phyloP scores from a whole-genome alignment of 2,329 filamentous ascomycete species.

The Trichophyton schoenleinii region DNA sequence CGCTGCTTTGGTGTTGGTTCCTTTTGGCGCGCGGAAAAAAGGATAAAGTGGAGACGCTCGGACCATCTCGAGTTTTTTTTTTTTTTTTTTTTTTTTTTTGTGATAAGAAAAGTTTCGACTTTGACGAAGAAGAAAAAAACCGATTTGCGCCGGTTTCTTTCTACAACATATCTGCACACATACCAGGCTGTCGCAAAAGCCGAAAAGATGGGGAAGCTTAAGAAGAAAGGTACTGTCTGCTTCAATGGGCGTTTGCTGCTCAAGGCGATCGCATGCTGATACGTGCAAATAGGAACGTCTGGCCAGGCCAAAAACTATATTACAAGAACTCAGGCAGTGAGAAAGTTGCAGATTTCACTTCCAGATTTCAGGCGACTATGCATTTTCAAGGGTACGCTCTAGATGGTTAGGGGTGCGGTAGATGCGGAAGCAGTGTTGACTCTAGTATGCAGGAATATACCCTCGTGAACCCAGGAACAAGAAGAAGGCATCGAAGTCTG shows the following conservation, averaged over 20 bases:
- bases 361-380: constrained; percentile 96
- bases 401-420: background rate
- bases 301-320: constrained; percentile 98
- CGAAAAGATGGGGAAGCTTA: constrained; percentile 58
- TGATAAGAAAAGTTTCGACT: background rate
- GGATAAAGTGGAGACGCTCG: constrained; percentile 8
- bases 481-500: constrained; percentile 89
- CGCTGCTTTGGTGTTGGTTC: background rate
- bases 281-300: constrained; percentile 49
- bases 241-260: constrained; percentile 5
- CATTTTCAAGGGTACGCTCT: constrained; percentile 73
- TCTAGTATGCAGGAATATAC: constrained; percentile 56
- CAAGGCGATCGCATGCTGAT: background rate
- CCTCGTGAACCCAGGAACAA: constrained; percentile 91
- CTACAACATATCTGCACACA: background rate
- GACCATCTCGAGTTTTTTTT: constrained; percentile 10
- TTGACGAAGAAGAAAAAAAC: constrained; percentile 20
- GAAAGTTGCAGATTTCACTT: constrained; percentile 93
- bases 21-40: background rate
- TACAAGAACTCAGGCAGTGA: constrained; percentile 89
- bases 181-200: background rate
- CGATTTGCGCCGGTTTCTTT: background rate
- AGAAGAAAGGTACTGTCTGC: constrained; percentile 61
- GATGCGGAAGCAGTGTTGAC: background rate
- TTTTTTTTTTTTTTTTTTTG: constrained; percentile 5